Conservation (phyloP, 345 rosid species). For the Eucalyptus melliodora region DNA sequence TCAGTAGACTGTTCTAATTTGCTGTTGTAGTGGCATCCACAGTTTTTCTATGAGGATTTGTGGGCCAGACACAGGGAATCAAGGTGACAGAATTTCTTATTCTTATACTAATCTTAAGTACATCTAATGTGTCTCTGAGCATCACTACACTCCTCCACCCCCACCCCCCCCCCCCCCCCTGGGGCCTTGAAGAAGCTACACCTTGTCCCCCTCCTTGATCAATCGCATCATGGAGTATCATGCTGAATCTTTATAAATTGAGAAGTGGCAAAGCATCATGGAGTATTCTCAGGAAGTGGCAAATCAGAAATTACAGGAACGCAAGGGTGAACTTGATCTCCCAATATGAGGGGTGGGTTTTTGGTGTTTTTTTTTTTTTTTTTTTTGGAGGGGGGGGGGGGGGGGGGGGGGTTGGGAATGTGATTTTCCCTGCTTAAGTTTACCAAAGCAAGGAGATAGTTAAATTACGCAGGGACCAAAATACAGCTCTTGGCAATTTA, state of each 20-base stretch:
- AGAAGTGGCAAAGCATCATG: neutral
- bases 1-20: neutral
- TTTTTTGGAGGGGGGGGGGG: too few species aligned
- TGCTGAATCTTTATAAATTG: neutral
- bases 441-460: too few species aligned
- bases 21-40: neutral
- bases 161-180: rapidly evolving
- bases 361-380: rapidly evolving
- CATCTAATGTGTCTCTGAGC: neutral
- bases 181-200: too few species aligned
- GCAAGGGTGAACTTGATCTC: neutral
- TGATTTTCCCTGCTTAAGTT: too few species aligned
- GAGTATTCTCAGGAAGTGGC: neutral
- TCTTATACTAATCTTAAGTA: neutral
- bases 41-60: too few species aligned
- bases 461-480: neutral
- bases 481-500: neutral
- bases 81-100: neutral
- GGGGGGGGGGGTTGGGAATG: too few species aligned
- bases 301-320: neutral
- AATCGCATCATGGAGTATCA: neutral
- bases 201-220: neutral
- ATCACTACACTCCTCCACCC: too few species aligned
- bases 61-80: neutral
- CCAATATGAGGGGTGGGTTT: neutral